phyloP scores from a whole-genome alignment of 352 stramenopile genomes.

The Pythium rhizo-oryzae region DNA sequence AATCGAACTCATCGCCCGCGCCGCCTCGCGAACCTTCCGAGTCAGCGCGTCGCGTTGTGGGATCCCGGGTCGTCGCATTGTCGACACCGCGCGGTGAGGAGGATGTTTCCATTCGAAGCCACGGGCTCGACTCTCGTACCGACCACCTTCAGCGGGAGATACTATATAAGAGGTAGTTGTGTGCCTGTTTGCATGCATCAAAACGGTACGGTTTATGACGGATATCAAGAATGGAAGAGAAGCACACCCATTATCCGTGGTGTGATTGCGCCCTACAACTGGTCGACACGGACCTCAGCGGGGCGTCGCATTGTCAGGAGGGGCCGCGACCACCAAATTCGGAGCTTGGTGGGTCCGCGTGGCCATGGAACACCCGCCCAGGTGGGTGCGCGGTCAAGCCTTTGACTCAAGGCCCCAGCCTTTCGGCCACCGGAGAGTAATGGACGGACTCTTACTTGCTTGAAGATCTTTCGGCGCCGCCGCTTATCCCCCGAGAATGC shows the following conservation, averaged over 20 bases:
- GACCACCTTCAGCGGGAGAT: no score
- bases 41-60: background rate
- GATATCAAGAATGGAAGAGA: background rate
- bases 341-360: background rate
- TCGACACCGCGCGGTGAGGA: background rate
- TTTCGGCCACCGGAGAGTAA: background rate
- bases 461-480: no score
- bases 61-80: background rate
- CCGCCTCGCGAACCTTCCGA: no score
- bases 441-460: background rate
- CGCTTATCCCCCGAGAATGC: background rate
- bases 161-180: no score
- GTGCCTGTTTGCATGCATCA: no score
- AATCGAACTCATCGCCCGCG: slow-evolving; percentile 1
- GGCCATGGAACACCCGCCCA: background rate
- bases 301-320: background rate
- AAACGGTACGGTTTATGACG: no score
- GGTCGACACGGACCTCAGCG: no score
- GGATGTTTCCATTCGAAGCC: background rate
- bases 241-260: background rate
- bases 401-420: no score
- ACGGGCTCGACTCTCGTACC: no score
- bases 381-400: background rate
- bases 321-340: slow-evolving; percentile 4
- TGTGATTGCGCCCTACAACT: background rate